Evolutionary conservation across 1,284 basidiomycete genomes (phyloP), one percentile per base, ranked within the genome.

Genomic region (Vanrija sp.): DNA sequence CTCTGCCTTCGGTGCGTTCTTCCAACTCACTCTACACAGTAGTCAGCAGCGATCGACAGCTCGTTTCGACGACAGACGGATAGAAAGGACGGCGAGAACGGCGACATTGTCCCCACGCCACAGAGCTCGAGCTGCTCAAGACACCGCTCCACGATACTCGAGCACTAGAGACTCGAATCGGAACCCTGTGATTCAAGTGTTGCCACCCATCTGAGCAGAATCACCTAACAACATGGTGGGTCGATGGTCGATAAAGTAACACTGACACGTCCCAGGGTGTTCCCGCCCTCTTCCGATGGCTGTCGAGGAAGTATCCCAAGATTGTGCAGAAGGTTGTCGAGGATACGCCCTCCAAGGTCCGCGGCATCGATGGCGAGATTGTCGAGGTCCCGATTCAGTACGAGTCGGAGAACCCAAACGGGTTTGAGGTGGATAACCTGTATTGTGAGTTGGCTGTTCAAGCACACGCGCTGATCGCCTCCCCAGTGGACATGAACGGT

Each of bases 261-360:
- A 21, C 46, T 51, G 7, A 52, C 53, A 6, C 25, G 34, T 2
- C 1, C 14, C 52, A 61, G 91, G 91, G 91, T 86, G 91, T 95
- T 62, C 91, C 91, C 57, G 92, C 91, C 55, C 83, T 95, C 61
- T 75, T 95, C 79, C 85, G 91, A 73, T 95, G 91, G 91, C 82
- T 95, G 59, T 93, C 91, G 73, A 93, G 88, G 81, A 96, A 95
- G 78, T 96, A 97, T 73, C 91, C 93, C 50, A 96, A 91, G 82
- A 96, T 94, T 70, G 89, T 93, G 61, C 78, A 79, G 60, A 83
- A 86, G 28, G 92, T 95, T 3, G 78, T 83, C 28, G 93, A 97
- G 74, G 91, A 91, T 55, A 88, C 89, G 43, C 86, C 88, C 46
- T 79, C 80, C 26, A 83, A 84, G 65, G 79, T 91, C 25, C 80